These are phyloP conservation scores for Pichia scutulata DNA, from an alignment of 805 yeast genomes.

Conservation along the genomic window DNA sequence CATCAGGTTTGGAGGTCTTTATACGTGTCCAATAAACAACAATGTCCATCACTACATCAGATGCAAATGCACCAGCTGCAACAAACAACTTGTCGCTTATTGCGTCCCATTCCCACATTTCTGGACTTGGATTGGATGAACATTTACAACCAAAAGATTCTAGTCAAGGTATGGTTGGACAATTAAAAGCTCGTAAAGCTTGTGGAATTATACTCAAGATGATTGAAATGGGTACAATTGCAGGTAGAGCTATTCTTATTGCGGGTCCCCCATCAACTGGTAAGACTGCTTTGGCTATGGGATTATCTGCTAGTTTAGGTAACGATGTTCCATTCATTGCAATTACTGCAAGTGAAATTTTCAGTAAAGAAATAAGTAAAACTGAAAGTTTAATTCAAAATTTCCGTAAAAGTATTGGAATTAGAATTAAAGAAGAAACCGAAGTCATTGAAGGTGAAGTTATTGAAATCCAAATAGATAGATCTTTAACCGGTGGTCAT, in stretches of 20 bases:
- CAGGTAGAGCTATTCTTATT: slow-evolving; percentile 89
- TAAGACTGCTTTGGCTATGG: slow-evolving; percentile 93
- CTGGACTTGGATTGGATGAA: slow-evolving; percentile 90
- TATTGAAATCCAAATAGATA: slow-evolving; percentile 90
- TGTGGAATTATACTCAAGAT: slow-evolving; percentile 93
- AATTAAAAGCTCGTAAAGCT: slow-evolving; percentile 72
- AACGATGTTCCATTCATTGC: slow-evolving; percentile 98
- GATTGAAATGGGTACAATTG: slow-evolving; percentile 85
- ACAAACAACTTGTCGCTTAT: slow-evolving; percentile 22
- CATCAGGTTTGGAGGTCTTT: neutral
- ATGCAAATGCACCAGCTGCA: neutral
- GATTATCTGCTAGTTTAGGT: slow-evolving; percentile 92
- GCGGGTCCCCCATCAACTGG: slow-evolving; percentile 99
- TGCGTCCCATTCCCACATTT: slow-evolving; percentile 96
- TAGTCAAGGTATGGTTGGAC: slow-evolving; percentile 88
- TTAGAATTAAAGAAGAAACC: slow-evolving; percentile 92
- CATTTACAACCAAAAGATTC: slow-evolving; percentile 73
- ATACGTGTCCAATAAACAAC: neutral
- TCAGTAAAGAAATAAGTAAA: slow-evolving; percentile 93
- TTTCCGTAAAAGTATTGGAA: slow-evolving; percentile 92
- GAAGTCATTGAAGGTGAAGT: slow-evolving; percentile 99
- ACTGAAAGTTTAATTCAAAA: slow-evolving; percentile 95
- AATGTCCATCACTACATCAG: slow-evolving; percentile 13
- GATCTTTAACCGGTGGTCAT: slow-evolving; percentile 88
- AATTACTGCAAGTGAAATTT: slow-evolving; percentile 89